These are phyloP conservation scores for Berkeleyomyces basicola DNA, from an alignment of 2,329 filamentous ascomycete species.

Conservation along the genomic window DNA sequence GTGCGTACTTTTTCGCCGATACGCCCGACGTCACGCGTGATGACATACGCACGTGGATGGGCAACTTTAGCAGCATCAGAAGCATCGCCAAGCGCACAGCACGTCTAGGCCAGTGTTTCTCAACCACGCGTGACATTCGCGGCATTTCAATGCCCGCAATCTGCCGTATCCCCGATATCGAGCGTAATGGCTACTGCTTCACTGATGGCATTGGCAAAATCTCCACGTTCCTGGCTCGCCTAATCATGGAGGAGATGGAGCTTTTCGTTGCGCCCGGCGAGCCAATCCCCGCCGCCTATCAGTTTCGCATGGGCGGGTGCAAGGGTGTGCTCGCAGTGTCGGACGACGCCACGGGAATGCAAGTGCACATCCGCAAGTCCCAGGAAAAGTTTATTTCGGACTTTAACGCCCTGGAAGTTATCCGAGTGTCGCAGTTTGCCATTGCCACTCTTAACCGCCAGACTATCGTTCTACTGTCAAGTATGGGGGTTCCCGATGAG, in stretches of 20 bases:
- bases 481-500: conserved; percentile 51
- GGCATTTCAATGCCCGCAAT: conserved; percentile 43
- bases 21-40: conserved; percentile 49
- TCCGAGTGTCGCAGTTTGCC: conserved; percentile 61
- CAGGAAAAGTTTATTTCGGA: conserved; percentile 71
- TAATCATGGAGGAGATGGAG: conserved; percentile 55
- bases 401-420: conserved; percentile 66
- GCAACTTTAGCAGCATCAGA: conserved; percentile 63
- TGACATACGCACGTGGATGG: conserved; percentile 74
- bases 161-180: conserved; percentile 52
- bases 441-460: conserved; percentile 77
- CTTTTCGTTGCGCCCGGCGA: conserved; percentile 20
- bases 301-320: conserved; percentile 82
- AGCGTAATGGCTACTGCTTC: conserved; percentile 53
- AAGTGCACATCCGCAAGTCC: conserved; percentile 65
- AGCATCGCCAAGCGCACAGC: conserved; percentile 82
- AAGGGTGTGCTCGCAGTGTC: conserved; percentile 78
- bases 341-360: conserved; percentile 44
- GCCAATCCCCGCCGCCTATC: conserved; percentile 59
- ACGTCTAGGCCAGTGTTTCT: conserved; percentile 86
- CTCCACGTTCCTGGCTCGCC: conserved; percentile 56
- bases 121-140: conserved; percentile 64
- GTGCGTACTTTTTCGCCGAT: conserved; percentile 82
- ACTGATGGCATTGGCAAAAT: conserved; percentile 90
- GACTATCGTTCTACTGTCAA: conserved; percentile 68